Evolutionary conservation across 768 basidiomycete species (phyloP), one percentile per base, ranked within the genome.

Genomic region (Lentinula detonsa): DNA sequence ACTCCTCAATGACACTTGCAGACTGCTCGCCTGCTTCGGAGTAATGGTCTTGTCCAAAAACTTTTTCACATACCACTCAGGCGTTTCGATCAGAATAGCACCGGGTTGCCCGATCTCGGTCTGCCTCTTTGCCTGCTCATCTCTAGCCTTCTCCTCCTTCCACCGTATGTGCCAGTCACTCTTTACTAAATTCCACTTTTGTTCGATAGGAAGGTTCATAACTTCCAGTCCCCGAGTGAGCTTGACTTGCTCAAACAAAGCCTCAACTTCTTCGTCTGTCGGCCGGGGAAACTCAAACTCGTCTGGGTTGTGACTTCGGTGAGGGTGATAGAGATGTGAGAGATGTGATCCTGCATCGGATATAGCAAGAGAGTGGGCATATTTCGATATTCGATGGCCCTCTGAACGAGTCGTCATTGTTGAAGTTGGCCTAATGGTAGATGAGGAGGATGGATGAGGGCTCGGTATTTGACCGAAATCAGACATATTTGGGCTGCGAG

Each of bases 41-140:
- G 88, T 94, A 54, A 97, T 86, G 1, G 90, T 90, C 62, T 85
- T 85, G 68, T 95, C 90, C 69, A 98, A 78, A 70, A 97, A 93
- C 73, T 88, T 93, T 72, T 87, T 85, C 64, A 98, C 85, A 70
- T 94, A 98, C 90, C 90, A 97, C 71, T 97, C 91, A 1, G 95
- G 94, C 8, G 90, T 85, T 63, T 89, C 87, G 59, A 85, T 83
- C 21, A 83, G 73, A 21, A 84, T 80, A 21, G 79, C 71, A 5
- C 75, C 73, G 6, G 83, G 65, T 59, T 84, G 83, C 5, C 86
- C 85, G 3, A 78, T 69, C 63, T 89, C 88, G 5, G 75, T 75
- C 67, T 85, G 85, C 68, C 77, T 85, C 69, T 76, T 82, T 21
- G 78, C 73, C 66, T 86, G 84, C 60, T 85, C 84, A 63, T 86